Evolutionary conservation across 1,139 yeast species (phyloP).

Genomic region (Kodamaea alishanica): DNA sequence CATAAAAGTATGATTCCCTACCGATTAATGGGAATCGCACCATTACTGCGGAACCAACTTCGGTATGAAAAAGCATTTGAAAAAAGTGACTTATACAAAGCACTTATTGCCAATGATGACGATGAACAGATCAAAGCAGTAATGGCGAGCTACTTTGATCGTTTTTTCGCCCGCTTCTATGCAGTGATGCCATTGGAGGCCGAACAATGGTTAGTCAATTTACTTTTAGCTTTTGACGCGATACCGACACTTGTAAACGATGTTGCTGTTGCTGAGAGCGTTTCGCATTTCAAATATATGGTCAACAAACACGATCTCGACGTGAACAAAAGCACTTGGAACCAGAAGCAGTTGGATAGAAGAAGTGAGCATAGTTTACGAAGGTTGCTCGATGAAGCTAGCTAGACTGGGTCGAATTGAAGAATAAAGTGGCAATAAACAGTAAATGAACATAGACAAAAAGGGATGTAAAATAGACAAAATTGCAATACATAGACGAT

Average conservation of each 20-base stretch:
- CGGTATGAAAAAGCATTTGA: constrained; percentile 10
- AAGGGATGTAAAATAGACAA: too few relatives aligned
- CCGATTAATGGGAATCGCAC: constrained; percentile 6
- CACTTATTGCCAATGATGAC: constrained; percentile 7
- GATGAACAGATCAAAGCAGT: constrained; percentile 11
- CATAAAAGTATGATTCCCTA: constrained; percentile 12
- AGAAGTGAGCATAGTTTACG: too few relatives aligned
- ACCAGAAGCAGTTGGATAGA: too few relatives aligned
- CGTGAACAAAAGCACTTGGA: too few relatives aligned
- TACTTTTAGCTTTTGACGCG: constrained; percentile 10
- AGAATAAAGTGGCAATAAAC: too few relatives aligned
- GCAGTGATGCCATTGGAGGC: constrained; percentile 12
- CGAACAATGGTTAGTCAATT: constrained; percentile 14
- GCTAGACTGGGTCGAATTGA: too few relatives aligned
- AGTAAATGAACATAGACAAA: too few relatives aligned
- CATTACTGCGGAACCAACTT: too few relatives aligned
- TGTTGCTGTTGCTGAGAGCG: constrained; percentile 9
- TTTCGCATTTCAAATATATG: constrained; percentile 9
- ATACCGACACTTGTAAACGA: constrained; percentile 8
- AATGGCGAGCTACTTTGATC: constrained; percentile 14
- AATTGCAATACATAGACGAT: too few relatives aligned
- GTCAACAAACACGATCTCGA: constrained; percentile 2
- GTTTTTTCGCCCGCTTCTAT: constrained; percentile 15
- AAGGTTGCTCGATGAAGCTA: too few relatives aligned
- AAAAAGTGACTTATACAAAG: constrained; percentile 4